Conservation (phyloP, 306 rosid genomes). For the Prunus mira region DNA sequence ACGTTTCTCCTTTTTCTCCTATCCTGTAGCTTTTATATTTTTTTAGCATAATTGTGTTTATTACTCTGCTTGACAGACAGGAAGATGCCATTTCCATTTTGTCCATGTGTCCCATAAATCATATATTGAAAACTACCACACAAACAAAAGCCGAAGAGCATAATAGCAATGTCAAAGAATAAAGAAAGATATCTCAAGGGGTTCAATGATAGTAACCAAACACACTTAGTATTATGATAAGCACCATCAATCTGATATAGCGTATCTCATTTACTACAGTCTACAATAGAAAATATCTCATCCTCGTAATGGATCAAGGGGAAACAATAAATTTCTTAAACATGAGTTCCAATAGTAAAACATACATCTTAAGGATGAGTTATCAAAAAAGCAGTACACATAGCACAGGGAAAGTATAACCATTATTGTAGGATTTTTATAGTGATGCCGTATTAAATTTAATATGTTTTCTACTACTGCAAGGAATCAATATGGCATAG, state of each 20-base stretch:
- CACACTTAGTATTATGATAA: background rate
- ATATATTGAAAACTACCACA: background rate
- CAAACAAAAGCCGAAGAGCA: background rate
- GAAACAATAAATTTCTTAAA: background rate
- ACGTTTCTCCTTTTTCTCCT: background rate
- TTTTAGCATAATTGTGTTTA: background rate
- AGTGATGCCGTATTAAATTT: background rate
- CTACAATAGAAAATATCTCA: background rate
- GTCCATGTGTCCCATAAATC: background rate
- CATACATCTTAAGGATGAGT: background rate
- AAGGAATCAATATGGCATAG: slow-evolving; percentile 2
- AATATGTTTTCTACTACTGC: background rate
- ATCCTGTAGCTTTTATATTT: background rate
- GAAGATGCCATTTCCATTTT: background rate
- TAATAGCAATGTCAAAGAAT: background rate
- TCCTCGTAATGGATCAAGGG: background rate
- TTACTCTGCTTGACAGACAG: background rate
- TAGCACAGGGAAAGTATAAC: background rate
- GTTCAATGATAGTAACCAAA: background rate
- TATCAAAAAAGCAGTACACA: background rate
- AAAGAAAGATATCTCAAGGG: background rate
- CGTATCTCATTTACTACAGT: background rate
- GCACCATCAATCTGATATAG: background rate
- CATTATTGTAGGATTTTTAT: background rate
- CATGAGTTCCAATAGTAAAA: background rate